Evolutionary conservation across 306 rosid species (phyloP).

Genomic region (Casuarina equisetifolia): DNA sequence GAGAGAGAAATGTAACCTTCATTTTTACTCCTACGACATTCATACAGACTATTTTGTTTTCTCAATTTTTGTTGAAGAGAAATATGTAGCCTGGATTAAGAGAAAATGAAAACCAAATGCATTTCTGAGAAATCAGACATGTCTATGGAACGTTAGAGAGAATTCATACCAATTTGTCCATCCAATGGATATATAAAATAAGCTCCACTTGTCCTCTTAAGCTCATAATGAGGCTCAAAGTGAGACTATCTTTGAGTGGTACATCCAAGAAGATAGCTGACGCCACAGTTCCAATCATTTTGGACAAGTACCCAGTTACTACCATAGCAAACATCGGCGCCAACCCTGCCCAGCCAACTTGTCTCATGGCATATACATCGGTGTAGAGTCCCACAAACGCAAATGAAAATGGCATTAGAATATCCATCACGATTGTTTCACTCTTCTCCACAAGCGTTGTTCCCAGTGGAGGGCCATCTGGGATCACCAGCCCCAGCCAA

Average conservation of each 20-base stretch:
- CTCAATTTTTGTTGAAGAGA: too few relatives aligned
- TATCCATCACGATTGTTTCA: slow-evolving; percentile 41
- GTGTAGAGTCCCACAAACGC: slow-evolving; percentile 45
- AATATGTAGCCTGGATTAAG: too few relatives aligned
- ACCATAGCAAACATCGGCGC: slow-evolving; percentile 47
- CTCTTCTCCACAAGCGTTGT: slow-evolving; percentile 41
- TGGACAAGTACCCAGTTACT: slow-evolving; percentile 39
- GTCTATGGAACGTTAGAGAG: too few relatives aligned
- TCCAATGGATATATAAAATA: slow-evolving; percentile 56
- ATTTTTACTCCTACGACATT: not conserved
- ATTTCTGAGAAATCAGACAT: too few relatives aligned
- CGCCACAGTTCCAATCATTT: slow-evolving; percentile 36
- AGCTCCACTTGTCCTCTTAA: slow-evolving; percentile 72
- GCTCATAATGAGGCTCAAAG: slow-evolving; percentile 56
- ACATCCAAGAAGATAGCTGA: slow-evolving; percentile 34
- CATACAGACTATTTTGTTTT: too few relatives aligned
- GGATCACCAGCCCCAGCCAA: slow-evolving; percentile 63
- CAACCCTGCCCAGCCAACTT: slow-evolving; percentile 41
- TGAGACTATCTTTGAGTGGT: slow-evolving; percentile 53
- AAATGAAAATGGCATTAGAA: slow-evolving; percentile 65
- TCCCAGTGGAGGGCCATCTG: slow-evolving; percentile 79
- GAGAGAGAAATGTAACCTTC: not conserved
- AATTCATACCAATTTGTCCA: slow-evolving; percentile 59
- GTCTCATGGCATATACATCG: slow-evolving; percentile 40
- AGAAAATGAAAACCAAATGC: too few relatives aligned